These are phyloP conservation scores for Annulohypoxylon truncatum DNA, from an alignment of 2,329 filamentous ascomycete genomes.

Conservation along the genomic window DNA sequence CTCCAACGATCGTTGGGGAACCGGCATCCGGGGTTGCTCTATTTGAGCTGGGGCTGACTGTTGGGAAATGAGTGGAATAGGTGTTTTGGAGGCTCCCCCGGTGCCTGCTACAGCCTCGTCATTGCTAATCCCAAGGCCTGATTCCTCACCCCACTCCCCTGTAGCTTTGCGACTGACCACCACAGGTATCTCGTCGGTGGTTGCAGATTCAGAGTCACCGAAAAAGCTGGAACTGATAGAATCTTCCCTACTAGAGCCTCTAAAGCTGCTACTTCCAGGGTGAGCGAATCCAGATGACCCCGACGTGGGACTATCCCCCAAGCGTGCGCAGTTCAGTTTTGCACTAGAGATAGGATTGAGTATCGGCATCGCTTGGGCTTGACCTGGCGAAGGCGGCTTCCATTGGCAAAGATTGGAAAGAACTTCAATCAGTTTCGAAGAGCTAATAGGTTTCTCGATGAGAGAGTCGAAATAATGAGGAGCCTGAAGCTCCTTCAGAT, in stretches of 20 bases:
- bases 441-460: conserved; percentile 96
- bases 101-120: conserved; percentile 58
- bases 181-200: conserved; percentile 81
- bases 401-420: conserved; percentile 90
- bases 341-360: conserved; percentile 71
- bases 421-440: conserved; percentile 89
- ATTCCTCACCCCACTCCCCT: conserved; percentile 79
- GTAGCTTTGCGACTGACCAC: conserved; percentile 78
- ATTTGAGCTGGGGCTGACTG: conserved; percentile 74
- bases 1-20: conserved; percentile 75
- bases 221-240: conserved; percentile 90
- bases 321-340: conserved; percentile 70
- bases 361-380: conserved; percentile 58
- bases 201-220: conserved; percentile 84
- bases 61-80: conserved; percentile 68
- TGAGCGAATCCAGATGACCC: conserved; percentile 78
- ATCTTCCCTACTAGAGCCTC: conserved; percentile 84
- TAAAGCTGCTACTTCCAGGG: conserved; percentile 76
- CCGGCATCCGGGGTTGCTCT: conserved; percentile 59
- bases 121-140: conserved; percentile 81
- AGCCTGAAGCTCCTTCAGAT: conserved; percentile 95
- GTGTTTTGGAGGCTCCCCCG: conserved; percentile 55
- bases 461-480: conserved; percentile 96
- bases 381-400: conserved; percentile 76
- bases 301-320: conserved; percentile 87